phyloP scores from a whole-genome alignment of 345 rosid species.

The Tarenaya hassleriana region DNA sequence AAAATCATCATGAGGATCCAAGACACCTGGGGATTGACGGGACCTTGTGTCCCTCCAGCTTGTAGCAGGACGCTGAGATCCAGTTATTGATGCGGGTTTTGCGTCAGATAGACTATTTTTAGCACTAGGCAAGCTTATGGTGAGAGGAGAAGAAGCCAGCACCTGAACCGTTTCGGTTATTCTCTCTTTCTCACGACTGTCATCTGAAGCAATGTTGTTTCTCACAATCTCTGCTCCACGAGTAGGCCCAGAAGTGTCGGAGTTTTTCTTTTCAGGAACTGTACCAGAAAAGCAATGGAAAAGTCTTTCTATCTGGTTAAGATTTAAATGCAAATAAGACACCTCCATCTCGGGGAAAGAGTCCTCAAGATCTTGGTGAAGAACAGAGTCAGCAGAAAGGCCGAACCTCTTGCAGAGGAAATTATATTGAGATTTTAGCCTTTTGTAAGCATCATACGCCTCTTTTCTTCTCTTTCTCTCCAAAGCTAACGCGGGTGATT shows the following conservation, averaged over 20 bases:
- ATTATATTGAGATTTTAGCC: conserved; percentile 57
- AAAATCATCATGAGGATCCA: conserved; percentile 86
- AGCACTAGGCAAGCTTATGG: conserved; percentile 15
- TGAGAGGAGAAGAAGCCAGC: conserved; percentile 31
- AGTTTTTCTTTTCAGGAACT: no score
- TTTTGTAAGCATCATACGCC: conserved; percentile 40
- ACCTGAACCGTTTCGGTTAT: conserved; percentile 31
- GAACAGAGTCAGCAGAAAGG: conserved; percentile 40
- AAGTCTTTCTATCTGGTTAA: no score
- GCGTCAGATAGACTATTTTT: conserved; percentile 27
- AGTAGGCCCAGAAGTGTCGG: no score
- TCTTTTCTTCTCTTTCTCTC: conserved; percentile 44
- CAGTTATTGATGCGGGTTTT: conserved; percentile 38
- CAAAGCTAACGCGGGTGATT: conserved; percentile 33
- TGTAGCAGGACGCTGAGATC: conserved; percentile 61
- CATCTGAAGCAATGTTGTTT: no score
- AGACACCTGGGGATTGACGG: conserved; percentile 42
- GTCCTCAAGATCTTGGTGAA: conserved; percentile 24
- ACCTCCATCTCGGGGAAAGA: no score
- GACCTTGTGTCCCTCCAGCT: conserved; percentile 78
- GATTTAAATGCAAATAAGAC: no score
- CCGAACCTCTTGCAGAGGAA: conserved; percentile 48
- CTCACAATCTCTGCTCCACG: no score
- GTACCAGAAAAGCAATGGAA: no score
- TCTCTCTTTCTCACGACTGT: conserved; percentile 36